phyloP scores from a whole-genome alignment of 2,329 filamentous ascomycete genomes.

The Beauveria scarabaeidicola region DNA sequence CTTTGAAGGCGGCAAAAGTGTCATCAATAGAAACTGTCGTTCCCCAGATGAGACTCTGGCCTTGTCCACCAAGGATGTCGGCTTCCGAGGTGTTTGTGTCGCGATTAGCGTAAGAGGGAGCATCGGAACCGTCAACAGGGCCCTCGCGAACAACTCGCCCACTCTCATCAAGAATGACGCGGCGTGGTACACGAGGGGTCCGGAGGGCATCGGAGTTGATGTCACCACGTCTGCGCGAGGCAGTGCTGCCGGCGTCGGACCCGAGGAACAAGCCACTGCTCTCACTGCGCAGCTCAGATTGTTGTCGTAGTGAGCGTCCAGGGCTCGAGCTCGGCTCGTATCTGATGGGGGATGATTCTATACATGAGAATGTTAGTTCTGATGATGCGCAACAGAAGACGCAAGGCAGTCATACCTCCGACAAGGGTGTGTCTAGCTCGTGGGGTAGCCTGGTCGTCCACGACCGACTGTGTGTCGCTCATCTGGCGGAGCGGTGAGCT shows the following conservation, averaged over 20 bases:
- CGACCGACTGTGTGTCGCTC: constrained; percentile 46
- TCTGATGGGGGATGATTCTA: constrained; percentile 86
- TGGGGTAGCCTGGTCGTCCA: constrained; percentile 56
- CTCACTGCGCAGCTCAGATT: constrained; percentile 69
- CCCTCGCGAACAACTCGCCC: constrained; percentile 51
- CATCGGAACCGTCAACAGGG: constrained; percentile 44
- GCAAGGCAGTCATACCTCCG: constrained; percentile 46
- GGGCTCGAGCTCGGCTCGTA: constrained; percentile 89
- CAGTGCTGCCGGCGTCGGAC: constrained; percentile 51
- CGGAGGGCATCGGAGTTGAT: constrained; percentile 72
- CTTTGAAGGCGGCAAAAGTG: constrained; percentile 78
- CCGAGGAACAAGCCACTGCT: constrained; percentile 79
- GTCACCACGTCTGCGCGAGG: constrained; percentile 60
- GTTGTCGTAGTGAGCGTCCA: constrained; percentile 51
- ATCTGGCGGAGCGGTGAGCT: constrained; percentile 54
- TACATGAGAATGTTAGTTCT: constrained; percentile 10
- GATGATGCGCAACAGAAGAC: neutral
- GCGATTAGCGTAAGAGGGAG: constrained; percentile 51
- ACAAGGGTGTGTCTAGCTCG: constrained; percentile 52
- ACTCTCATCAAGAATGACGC: constrained; percentile 50
- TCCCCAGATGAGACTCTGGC: constrained; percentile 85
- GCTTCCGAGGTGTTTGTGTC: constrained; percentile 89
- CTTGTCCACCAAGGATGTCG: constrained; percentile 72
- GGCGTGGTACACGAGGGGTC: constrained; percentile 42
- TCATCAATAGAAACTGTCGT: constrained; percentile 93